phyloP scores from a whole-genome alignment of 352 stramenopile genomes.

The Peronosclerospora sorghi region DNA sequence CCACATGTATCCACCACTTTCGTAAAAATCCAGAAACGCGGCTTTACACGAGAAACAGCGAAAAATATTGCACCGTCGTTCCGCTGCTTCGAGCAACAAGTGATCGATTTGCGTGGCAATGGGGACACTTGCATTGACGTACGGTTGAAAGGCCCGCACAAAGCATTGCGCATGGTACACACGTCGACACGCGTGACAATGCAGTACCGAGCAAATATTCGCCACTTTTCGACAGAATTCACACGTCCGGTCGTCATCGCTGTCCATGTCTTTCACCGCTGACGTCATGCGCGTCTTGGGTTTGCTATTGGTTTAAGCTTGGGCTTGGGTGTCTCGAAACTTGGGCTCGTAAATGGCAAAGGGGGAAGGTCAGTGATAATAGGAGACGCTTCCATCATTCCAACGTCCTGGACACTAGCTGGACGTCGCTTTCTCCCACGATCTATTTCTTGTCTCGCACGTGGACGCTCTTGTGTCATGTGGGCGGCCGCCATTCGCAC shows the following conservation, averaged over 20 bases:
- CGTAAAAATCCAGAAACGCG: conserved; percentile 33
- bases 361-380: conserved; percentile 23
- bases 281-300: neutral
- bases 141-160: conserved; percentile 21
- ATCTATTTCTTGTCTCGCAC: neutral
- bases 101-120: conserved; percentile 25
- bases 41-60: conserved; percentile 34
- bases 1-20: conserved; percentile 21
- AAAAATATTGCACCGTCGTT: conserved; percentile 28
- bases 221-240: conserved; percentile 26
- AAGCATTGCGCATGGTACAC: conserved; percentile 39
- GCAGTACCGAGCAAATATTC: conserved; percentile 26
- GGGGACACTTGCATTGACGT: conserved; percentile 12
- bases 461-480: neutral
- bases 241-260: conserved; percentile 15
- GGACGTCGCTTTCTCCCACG: conserved; percentile 21
- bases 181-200: conserved; percentile 28
- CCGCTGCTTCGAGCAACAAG: conserved; percentile 14
- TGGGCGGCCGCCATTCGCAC: no score
- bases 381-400: conserved; percentile 5
- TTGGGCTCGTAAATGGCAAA: conserved; percentile 8
- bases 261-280: conserved; percentile 1
- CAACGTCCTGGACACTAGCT: conserved; percentile 1
- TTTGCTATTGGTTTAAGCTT: no score
- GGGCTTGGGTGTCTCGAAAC: no score